Percentiles rank a stretch among this genome's conserved stretches.
Conservation (phyloP, 768 basidiomycete species). For the Psilocybe tampanensis region DNA sequence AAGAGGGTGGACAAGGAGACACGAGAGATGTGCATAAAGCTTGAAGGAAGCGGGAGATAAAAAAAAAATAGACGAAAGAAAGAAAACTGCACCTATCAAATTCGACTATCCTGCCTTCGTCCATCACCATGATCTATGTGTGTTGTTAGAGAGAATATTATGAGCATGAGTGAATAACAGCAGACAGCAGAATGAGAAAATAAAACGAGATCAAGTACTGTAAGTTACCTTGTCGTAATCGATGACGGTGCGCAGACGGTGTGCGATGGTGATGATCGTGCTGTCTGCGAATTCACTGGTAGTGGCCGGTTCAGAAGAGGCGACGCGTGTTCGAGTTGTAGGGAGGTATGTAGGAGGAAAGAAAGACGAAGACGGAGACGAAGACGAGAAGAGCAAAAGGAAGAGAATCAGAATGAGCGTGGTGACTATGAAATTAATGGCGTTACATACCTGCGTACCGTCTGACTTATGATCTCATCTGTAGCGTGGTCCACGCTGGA, state of each 20-base stretch:
- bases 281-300: constrained; percentile 73
- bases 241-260: constrained; percentile 76
- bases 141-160: too few species aligned
- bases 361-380: too few species aligned
- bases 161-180: too few species aligned
- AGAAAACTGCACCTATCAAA: constrained; percentile 42
- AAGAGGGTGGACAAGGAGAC: too few species aligned
- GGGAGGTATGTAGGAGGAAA: too few species aligned
- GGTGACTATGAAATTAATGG: too few species aligned
- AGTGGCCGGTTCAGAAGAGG: too few species aligned
- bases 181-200: neutral
- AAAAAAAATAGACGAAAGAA: too few species aligned
- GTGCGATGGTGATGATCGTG: constrained; percentile 84
- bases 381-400: too few species aligned
- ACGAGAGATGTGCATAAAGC: too few species aligned
- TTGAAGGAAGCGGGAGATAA: too few species aligned
- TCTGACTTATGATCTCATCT: constrained; percentile 79
- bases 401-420: neutral
- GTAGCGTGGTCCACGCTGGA: constrained; percentile 76
- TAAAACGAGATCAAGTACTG: neutral
- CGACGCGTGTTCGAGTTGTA: too few species aligned
- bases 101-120: constrained; percentile 75
- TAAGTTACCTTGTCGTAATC: constrained; percentile 86
- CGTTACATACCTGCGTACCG: constrained; percentile 77
- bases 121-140: constrained; percentile 72